Percentiles rank a stretch among this genome's conserved stretches.
Conservation (phyloP, 768 basidiomycete species). For the Lentinus tigrinus region DNA sequence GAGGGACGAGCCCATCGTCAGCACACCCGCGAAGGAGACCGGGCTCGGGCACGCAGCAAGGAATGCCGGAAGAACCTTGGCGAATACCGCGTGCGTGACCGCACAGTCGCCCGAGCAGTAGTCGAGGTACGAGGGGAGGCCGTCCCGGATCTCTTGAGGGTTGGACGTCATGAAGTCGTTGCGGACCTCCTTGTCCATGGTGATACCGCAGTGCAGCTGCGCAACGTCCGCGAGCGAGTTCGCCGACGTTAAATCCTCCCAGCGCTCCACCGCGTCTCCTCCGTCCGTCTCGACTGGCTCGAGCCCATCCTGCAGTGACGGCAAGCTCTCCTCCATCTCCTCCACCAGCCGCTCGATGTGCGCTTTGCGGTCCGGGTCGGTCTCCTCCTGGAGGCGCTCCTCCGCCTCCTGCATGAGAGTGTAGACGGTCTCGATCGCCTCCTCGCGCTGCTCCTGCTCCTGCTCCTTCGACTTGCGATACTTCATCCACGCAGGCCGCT, state of each 20-base stretch:
- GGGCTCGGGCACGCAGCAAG: slow-evolving; percentile 85
- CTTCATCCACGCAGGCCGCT: slow-evolving; percentile 90
- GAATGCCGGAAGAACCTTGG: slow-evolving; percentile 77
- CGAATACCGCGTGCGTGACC: slow-evolving; percentile 81
- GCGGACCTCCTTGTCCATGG: slow-evolving; percentile 75
- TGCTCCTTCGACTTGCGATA: slow-evolving; percentile 70
- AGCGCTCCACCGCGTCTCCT: slow-evolving; percentile 55
- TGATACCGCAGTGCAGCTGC: slow-evolving; percentile 80
- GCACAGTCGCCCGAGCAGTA: slow-evolving; percentile 88
- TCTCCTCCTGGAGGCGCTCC: slow-evolving; percentile 37
- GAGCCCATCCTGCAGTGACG: slow-evolving; percentile 37
- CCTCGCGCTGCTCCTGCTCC: slow-evolving; percentile 53
- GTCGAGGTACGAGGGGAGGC: slow-evolving; percentile 69
- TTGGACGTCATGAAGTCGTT: slow-evolving; percentile 72
- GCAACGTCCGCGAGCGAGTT: slow-evolving; percentile 94
- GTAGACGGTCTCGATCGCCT: slow-evolving; percentile 64
- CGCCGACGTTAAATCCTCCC: slow-evolving; percentile 91
- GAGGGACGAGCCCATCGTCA: slow-evolving; percentile 91
- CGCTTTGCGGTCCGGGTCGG: slow-evolving; percentile 35
- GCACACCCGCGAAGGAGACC: slow-evolving; percentile 86
- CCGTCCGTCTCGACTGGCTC: slow-evolving; percentile 40
- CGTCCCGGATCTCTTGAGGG: slow-evolving; percentile 60
- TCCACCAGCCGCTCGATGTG: slow-evolving; percentile 39
- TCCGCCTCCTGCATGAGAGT: slow-evolving; percentile 46
- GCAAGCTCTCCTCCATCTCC: slow-evolving; percentile 42